A percentile compares a stretch with the other conserved stretches of the same genome.
These are phyloP conservation scores for Gossypium anomalum DNA, from an alignment of 345 rosid genomes.

Conservation along the genomic window DNA sequence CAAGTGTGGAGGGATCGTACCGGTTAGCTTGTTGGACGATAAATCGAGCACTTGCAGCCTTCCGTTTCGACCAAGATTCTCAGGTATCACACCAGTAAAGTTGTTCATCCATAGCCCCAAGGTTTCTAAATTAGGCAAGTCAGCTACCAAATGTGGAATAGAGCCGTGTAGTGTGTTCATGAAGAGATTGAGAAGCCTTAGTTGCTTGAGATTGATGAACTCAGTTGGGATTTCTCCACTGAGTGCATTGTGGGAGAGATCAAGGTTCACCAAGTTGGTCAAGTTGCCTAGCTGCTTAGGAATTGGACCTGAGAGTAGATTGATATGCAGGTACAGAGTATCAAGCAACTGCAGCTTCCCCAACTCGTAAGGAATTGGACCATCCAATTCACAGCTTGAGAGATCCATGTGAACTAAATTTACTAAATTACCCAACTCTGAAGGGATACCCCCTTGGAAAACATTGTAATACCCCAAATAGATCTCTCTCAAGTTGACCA, in stretches of 20 bases:
- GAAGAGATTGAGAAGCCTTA: constrained; percentile 52
- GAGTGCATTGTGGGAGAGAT: constrained; percentile 57
- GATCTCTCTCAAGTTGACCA: constrained; percentile 43
- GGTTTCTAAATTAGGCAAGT: constrained; percentile 43
- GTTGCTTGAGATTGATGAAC: constrained; percentile 38
- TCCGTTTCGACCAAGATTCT: constrained; percentile 49
- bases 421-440: constrained; percentile 44
- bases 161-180: constrained; percentile 59
- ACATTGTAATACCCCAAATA: constrained; percentile 57
- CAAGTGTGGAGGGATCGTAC: constrained; percentile 44
- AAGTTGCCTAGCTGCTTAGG: constrained; percentile 55
- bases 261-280: constrained; percentile 44
- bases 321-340: constrained; percentile 52
- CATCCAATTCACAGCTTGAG: constrained; percentile 47
- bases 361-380: constrained; percentile 47
- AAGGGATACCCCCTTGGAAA: constrained; percentile 53
- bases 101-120: constrained; percentile 62
- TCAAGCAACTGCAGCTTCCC: constrained; percentile 48
- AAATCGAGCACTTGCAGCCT: constrained; percentile 49
- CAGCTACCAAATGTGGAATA: constrained; percentile 48
- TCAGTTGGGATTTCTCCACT: constrained; percentile 53
- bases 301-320: constrained; percentile 43
- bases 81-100: constrained; percentile 60
- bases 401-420: constrained; percentile 57
- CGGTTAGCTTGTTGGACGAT: constrained; percentile 73